Evolutionary conservation across 202 grass and related monocot species (phyloP).

Genomic region (Setaria viridis): DNA sequence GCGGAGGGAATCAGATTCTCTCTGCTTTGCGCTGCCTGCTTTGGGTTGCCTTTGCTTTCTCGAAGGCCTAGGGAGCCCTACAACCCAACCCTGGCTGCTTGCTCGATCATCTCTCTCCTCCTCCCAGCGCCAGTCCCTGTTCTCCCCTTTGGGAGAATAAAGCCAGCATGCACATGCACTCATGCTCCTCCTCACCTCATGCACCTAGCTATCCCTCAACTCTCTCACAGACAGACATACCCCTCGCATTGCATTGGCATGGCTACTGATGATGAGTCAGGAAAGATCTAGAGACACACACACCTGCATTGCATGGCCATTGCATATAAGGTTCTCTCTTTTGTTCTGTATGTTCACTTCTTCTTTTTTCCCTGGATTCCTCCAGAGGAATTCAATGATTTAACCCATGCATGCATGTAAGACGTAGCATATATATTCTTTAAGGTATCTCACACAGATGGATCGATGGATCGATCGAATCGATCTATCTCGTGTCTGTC

Average conservation of each 20-base stretch:
- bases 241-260: background rate
- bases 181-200: background rate
- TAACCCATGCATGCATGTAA: background rate
- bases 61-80: constrained; percentile 60
- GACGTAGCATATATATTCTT: background rate
- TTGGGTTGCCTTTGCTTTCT: constrained; percentile 50
- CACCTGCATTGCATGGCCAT: background rate
- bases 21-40: constrained; percentile 40
- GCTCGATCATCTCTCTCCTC: background rate
- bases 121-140: constrained; percentile 37
- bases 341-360: background rate
- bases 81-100: background rate
- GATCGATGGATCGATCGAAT: background rate
- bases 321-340: background rate
- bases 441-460: constrained; percentile 13
- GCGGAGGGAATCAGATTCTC: constrained; percentile 72
- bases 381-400: constrained; percentile 10
- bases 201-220: background rate
- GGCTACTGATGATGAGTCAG: background rate
- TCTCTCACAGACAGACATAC: background rate
- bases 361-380: constrained; percentile 2
- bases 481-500: background rate
- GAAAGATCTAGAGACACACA: background rate
- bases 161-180: constrained; percentile 58
- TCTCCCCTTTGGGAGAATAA: constrained; percentile 69